Evolutionary conservation across 2,329 filamentous ascomycete species (phyloP).

Genomic region (Botryotinia globosa): DNA sequence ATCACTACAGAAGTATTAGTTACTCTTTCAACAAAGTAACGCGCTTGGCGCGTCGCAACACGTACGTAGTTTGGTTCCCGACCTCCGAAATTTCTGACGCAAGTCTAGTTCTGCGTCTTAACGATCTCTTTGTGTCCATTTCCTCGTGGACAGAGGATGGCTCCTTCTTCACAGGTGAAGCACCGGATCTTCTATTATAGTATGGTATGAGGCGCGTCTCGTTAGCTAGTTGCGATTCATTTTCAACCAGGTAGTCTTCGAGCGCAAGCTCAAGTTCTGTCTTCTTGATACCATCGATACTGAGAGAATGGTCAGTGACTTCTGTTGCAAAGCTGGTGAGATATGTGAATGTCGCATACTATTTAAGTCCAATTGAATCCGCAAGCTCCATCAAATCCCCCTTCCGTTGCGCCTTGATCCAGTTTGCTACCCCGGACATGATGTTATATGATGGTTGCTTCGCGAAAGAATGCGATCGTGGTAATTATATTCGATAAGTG

Average conservation of each 20-base stretch:
- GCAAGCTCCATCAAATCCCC: slow-evolving; percentile 73
- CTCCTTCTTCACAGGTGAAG: slow-evolving; percentile 62
- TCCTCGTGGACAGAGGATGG: slow-evolving; percentile 41
- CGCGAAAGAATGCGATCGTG: slow-evolving; percentile 2
- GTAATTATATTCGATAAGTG: slow-evolving; percentile 3
- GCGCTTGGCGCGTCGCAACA: slow-evolving; percentile 27
- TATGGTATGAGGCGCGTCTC: slow-evolving; percentile 69
- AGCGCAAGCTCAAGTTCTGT: slow-evolving; percentile 73
- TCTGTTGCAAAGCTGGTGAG: slow-evolving; percentile 15
- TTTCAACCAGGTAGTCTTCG: slow-evolving; percentile 68
- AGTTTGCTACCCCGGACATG: slow-evolving; percentile 66
- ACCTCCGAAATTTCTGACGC: slow-evolving; percentile 40
- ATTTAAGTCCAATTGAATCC: slow-evolving; percentile 64
- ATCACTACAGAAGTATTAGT: slow-evolving; percentile 33
- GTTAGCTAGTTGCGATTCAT: slow-evolving; percentile 61
- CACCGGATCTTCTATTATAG: slow-evolving; percentile 65
- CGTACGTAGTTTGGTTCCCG: slow-evolving; percentile 33
- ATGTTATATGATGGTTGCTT: slow-evolving; percentile 33
- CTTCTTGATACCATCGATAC: slow-evolving; percentile 71
- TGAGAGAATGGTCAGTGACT: slow-evolving; percentile 40
- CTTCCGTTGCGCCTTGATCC: slow-evolving; percentile 81
- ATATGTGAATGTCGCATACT: slow-evolving; percentile 54
- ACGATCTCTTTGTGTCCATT: slow-evolving; percentile 43
- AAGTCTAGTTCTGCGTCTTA: slow-evolving; percentile 46
- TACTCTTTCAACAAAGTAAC: slow-evolving; percentile 22